Evolutionary conservation across 176 grass and related monocot genomes (phyloP).

Genomic region (Carex kokanica): DNA sequence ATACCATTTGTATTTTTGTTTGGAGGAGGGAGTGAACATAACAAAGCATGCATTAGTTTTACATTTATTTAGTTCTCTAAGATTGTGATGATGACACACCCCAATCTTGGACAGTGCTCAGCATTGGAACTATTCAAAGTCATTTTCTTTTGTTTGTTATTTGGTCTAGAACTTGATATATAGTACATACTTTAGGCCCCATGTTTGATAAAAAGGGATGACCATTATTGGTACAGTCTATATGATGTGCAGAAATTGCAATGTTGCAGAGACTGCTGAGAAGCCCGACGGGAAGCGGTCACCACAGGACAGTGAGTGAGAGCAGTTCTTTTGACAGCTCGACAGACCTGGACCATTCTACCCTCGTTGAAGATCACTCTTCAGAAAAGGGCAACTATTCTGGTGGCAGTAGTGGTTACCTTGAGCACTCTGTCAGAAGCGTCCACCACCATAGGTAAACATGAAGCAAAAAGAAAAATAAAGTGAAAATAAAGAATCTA

Average conservation of each 20-base stretch:
- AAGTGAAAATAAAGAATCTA: background rate
- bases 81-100: background rate
- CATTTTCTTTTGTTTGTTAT: background rate
- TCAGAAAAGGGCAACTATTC: slow-evolving; percentile 51
- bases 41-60: background rate
- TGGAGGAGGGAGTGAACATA: background rate
- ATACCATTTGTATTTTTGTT: background rate
- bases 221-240: background rate
- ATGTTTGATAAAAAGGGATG: background rate
- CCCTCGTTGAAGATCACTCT: slow-evolving; percentile 61
- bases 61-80: background rate
- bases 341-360: slow-evolving; percentile 67
- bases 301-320: slow-evolving; percentile 66
- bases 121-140: slow-evolving; percentile 7
- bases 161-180: background rate
- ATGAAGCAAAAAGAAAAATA: background rate
- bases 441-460: slow-evolving; percentile 52
- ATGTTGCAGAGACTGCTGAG: slow-evolving; percentile 73
- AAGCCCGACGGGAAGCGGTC: slow-evolving; percentile 53
- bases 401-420: slow-evolving; percentile 55
- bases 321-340: slow-evolving; percentile 90
- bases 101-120: background rate
- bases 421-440: slow-evolving; percentile 58
- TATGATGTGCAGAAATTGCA: slow-evolving; percentile 28
- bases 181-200: background rate